phyloP scores from a whole-genome alignment of 1,139 yeast genomes.

The Groenewaldozyma sp. region DNA sequence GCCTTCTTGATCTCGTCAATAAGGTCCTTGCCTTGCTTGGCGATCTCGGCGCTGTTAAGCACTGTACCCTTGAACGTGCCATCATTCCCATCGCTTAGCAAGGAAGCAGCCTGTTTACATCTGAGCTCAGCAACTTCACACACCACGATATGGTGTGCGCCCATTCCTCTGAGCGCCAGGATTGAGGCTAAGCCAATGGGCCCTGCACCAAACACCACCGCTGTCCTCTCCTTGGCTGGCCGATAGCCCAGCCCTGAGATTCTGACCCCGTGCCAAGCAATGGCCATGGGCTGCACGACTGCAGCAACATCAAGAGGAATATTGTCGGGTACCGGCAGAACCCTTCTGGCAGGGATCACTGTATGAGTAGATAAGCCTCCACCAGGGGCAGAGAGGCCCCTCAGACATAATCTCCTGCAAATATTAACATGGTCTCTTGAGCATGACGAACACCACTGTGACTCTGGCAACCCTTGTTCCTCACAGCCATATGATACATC shows the following conservation, averaged over 20 bases:
- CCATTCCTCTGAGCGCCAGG: conserved; percentile 7
- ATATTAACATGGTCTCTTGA: conserved; percentile 38
- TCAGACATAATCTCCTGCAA: conserved; percentile 37
- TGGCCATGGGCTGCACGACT: conserved; percentile 47
- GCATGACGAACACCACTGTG: conserved; percentile 36
- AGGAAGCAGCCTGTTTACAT: conserved; percentile 8
- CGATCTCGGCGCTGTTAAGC: conserved; percentile 21
- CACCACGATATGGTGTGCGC: conserved; percentile 7
- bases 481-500: conserved; percentile 47
- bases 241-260: conserved; percentile 38
- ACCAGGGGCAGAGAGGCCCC: conserved; percentile 41
- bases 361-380: conserved; percentile 46
- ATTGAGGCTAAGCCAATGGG: conserved; percentile 41
- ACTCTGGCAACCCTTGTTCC: conserved; percentile 25
- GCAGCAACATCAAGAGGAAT: conserved; percentile 50
- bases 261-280: conserved; percentile 53
- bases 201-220: conserved; percentile 52
- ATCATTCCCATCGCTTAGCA: conserved; percentile 31
- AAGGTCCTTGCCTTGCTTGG: conserved; percentile 19
- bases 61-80: conserved; percentile 8
- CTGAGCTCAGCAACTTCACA: conserved; percentile 8
- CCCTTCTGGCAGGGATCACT: conserved; percentile 35
- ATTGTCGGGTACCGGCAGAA: conserved; percentile 33
- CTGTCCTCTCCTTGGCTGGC: conserved; percentile 28
- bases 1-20: conserved; percentile 33